Evolutionary conservation across 345 rosid species (phyloP), one percentile per base, ranked within the genome.

Genomic region (Ceriops tagal): DNA sequence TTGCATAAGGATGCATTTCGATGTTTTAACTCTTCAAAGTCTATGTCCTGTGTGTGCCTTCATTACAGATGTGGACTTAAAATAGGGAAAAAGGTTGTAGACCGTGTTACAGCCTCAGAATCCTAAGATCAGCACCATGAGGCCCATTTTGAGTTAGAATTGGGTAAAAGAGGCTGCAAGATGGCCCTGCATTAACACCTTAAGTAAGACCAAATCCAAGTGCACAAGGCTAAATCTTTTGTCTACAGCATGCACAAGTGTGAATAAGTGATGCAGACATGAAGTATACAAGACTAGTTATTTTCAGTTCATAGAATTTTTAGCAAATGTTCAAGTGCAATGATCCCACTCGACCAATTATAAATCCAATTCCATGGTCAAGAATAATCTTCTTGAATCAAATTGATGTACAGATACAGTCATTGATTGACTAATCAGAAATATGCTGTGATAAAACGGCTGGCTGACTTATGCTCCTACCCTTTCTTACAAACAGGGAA

Each of bases 371-470:
- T 64, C 31, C 69, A 72, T 8, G 34, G 39, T 8, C 64, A 31
- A 46, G 35, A 3, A 47, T 27, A 31, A 21, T 59, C 24, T 53
- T 55, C 5, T 56, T 57, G 24, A 35, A 71, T 65, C 13, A 7
- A 79, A 22, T 58, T 43, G 64, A 35, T 6, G 39, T 30, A 39
- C 32, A 71, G 52, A 61, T 31, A 24, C 31, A 61, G 59, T 27
- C 39, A 51, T 58, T 53, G 5, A 16, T 52, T 57, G 39, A 0
- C 61, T 18, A 39, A 55, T 39, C 31, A 52, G 28, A 52, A 15
- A 5, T 46, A 61, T 47, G 32, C 35, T 24, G 16, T 28, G 21
- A 24, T 21, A 59, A 19, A n/a, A 13, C n/a, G 43, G 62, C 24
- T 64, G n/a, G 11, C 18, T 20, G 31, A 11, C 31, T 46, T 43